Conservation (phyloP, 2,329 filamentous ascomycete species). For the Botrytis byssoidea region DNA sequence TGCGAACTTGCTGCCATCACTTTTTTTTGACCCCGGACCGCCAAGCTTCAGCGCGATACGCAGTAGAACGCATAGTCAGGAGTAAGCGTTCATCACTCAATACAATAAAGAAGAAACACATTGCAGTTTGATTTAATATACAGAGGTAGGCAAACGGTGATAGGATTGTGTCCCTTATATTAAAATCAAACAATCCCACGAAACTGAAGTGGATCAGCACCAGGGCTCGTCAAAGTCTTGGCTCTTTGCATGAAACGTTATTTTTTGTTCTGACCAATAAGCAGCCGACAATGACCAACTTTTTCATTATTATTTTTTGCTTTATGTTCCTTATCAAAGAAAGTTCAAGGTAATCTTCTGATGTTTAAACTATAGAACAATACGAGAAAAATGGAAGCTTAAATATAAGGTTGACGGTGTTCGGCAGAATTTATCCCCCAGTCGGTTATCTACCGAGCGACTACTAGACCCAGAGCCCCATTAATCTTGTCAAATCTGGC, state of each 20-base stretch:
- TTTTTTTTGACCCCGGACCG: not conserved
- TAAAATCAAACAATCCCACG: not conserved
- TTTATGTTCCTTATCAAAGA: not conserved
- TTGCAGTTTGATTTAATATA: not conserved
- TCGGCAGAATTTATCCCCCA: not conserved
- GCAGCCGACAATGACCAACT: not conserved
- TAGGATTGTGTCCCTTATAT: not conserved
- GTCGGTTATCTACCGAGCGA: not conserved
- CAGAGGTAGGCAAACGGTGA: not conserved
- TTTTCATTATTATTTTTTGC: not conserved
- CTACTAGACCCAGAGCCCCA: not conserved
- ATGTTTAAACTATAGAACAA: not conserved
- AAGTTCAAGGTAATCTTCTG: not conserved
- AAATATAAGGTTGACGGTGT: not conserved
- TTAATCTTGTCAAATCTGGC: not conserved
- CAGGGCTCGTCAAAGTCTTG: not conserved
- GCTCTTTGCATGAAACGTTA: not conserved
- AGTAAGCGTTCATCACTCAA: not conserved
- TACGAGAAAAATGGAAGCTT: not conserved
- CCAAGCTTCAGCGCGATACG: not conserved
- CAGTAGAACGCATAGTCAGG: not conserved
- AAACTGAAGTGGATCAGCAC: not conserved
- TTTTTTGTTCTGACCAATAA: not conserved
- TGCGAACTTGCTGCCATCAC: not conserved
- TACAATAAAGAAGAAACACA: not conserved